phyloP scores from a whole-genome alignment of 805 yeast genomes.

The Kodamaea laetipori region DNA sequence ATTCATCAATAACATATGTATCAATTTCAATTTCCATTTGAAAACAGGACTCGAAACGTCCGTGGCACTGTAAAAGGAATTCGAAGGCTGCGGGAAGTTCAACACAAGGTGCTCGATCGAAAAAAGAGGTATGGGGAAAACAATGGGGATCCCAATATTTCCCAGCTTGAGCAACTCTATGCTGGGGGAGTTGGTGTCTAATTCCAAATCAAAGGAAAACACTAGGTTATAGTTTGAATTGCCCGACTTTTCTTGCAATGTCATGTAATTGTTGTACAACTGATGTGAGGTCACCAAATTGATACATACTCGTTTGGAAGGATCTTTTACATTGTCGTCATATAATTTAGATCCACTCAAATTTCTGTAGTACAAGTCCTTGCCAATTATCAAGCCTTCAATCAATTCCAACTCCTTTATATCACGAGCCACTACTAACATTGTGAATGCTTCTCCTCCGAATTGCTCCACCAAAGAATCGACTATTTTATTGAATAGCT shows the following conservation, averaged over 20 bases:
- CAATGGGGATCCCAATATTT: constrained; percentile 29
- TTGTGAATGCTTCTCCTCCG: constrained; percentile 17
- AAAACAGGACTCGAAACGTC: constrained; percentile 21
- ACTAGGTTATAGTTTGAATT: constrained; percentile 30
- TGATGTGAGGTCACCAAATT: constrained; percentile 36
- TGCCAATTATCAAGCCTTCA: constrained; percentile 79
- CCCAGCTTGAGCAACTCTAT: constrained; percentile 34
- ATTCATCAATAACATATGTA: constrained; percentile 34
- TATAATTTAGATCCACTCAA: constrained; percentile 65
- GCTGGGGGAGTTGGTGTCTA: constrained; percentile 38
- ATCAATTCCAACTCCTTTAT: constrained; percentile 74
- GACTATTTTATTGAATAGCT: constrained; percentile 52
- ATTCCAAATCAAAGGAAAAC: constrained; percentile 37
- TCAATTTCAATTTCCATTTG: constrained; percentile 35
- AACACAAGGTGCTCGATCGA: constrained; percentile 35
- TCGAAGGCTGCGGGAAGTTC: constrained; percentile 25
- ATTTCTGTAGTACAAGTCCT: constrained; percentile 62
- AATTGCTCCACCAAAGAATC: constrained; percentile 26
- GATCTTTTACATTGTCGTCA: constrained; percentile 32
- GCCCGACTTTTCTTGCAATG: constrained; percentile 20
- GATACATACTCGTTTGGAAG: constrained; percentile 11
- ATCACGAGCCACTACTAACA: constrained; percentile 56
- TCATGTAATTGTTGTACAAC: constrained; percentile 34
- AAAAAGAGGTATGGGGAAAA: constrained; percentile 37
- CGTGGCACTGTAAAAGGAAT: constrained; percentile 19